These are phyloP conservation scores for Cymbopogon citratus DNA, from an alignment of 176 grass and related monocot genomes.

Conservation along the genomic window DNA sequence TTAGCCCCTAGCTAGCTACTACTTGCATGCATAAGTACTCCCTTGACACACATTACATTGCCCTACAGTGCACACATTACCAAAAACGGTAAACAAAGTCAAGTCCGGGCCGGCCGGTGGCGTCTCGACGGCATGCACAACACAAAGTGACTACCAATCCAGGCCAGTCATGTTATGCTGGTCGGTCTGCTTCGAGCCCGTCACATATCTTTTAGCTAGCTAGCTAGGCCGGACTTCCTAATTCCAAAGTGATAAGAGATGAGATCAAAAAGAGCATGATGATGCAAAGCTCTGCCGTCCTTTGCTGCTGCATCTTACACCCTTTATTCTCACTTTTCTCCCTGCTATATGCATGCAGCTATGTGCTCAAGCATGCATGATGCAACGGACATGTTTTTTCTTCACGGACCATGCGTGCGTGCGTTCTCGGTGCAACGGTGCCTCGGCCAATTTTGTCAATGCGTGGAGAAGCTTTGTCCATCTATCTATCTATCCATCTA, in stretches of 20 bases:
- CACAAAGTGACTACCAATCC: slow-evolving; percentile 14
- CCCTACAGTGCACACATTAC: background rate
- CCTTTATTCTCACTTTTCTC: background rate
- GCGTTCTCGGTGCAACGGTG: slow-evolving; percentile 17
- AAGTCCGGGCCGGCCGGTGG: background rate
- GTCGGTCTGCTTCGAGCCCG: slow-evolving; percentile 20
- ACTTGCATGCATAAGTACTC: background rate
- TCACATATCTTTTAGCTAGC: background rate
- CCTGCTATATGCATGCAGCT: background rate
- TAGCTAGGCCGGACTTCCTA: background rate
- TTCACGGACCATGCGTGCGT: background rate
- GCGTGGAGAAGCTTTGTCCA: background rate
- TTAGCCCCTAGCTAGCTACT: background rate
- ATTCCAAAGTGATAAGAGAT: slow-evolving; percentile 30
- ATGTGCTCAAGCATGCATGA: background rate
- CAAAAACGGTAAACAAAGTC: background rate
- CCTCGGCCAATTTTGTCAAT: slow-evolving; percentile 23
- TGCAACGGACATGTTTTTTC: background rate
- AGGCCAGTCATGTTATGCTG: slow-evolving; percentile 34
- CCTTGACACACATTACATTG: background rate
- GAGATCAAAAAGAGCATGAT: background rate
- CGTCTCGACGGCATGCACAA: background rate
- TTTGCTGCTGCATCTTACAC: background rate
- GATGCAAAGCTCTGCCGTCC: slow-evolving; percentile 23
- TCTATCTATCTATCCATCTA: background rate